A percentile compares a stretch with the other conserved stretches of the same genome.
Conservation (phyloP, 371 early-diverging fungal genomes). For the Choanephora cucurbitarum region DNA sequence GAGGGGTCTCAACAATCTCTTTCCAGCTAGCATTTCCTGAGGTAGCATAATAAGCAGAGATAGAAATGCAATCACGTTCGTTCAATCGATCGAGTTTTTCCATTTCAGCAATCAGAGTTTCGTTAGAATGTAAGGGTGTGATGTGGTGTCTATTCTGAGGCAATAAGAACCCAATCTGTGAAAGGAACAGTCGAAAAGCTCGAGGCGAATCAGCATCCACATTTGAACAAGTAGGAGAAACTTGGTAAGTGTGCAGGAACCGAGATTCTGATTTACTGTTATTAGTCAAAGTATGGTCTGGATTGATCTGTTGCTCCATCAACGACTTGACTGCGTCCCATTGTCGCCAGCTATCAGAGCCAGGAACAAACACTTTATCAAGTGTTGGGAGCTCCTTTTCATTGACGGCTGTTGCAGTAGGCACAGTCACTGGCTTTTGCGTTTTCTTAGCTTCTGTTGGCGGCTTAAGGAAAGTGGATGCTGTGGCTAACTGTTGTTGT, state of each 20-base stretch:
- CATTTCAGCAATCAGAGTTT: slow-evolving; percentile 63
- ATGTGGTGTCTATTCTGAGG: slow-evolving; percentile 60
- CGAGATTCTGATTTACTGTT: slow-evolving; percentile 2
- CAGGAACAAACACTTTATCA: slow-evolving; percentile 35
- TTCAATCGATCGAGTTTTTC: slow-evolving; percentile 66
- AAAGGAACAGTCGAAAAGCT: slow-evolving; percentile 64
- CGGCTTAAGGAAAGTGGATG: background rate
- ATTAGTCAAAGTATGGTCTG: slow-evolving; percentile 3
- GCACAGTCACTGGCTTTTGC: slow-evolving; percentile 11
- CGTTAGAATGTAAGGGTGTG: slow-evolving; percentile 63
- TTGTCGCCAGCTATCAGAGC: slow-evolving; percentile 37
- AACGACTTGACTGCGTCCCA: slow-evolving; percentile 35
- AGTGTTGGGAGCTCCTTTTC: slow-evolving; percentile 44
- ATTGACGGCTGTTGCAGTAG: slow-evolving; percentile 24
- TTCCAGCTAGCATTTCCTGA: slow-evolving; percentile 52
- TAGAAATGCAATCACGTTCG: slow-evolving; percentile 74
- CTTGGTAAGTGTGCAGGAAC: slow-evolving; percentile 8
- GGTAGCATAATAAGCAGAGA: slow-evolving; percentile 64
- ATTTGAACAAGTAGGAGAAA: slow-evolving; percentile 20
- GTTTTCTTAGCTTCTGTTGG: background rate
- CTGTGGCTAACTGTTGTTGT: slow-evolving; percentile 1
- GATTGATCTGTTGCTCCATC: slow-evolving; percentile 28
- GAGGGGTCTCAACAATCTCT: slow-evolving; percentile 59
- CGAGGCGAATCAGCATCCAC: slow-evolving; percentile 38
- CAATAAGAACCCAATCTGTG: slow-evolving; percentile 66